Conservation (phyloP, 495 filamentous ascomycete genomes). For the Stereocaulon alpinum region DNA sequence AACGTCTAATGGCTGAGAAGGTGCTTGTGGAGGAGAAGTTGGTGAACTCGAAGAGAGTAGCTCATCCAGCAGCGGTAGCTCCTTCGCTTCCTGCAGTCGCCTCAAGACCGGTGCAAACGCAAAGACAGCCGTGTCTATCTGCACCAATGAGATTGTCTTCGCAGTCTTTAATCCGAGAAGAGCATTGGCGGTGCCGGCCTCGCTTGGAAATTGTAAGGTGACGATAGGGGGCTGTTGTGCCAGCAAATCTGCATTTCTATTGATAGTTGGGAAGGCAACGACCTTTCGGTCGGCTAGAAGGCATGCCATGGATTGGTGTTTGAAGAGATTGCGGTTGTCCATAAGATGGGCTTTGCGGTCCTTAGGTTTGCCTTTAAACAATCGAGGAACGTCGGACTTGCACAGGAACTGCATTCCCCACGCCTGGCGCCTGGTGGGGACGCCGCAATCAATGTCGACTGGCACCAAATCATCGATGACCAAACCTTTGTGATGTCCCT, state of each 20-base stretch:
- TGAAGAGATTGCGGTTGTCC: constrained; percentile 41
- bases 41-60: no score
- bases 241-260: constrained; percentile 47
- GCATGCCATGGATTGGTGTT: constrained; percentile 53
- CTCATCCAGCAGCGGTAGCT: no score
- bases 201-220: constrained; percentile 41
- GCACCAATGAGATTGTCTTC: constrained; percentile 32
- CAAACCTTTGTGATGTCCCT: constrained; percentile 28
- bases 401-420: constrained; percentile 35
- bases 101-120: no score
- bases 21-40: no score
- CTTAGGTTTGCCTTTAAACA: no score
- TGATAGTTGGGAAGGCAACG: constrained; percentile 51
- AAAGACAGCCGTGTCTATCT: no score
- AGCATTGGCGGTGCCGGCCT: constrained; percentile 21
- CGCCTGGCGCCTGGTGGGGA: constrained; percentile 27
- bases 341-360: no score
- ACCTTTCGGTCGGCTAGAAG: constrained; percentile 41
- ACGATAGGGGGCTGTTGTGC: constrained; percentile 36
- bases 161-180: constrained; percentile 21
- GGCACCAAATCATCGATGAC: constrained; percentile 27
- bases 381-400: no score
- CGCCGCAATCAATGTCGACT: constrained; percentile 24
- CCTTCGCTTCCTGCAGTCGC: no score
- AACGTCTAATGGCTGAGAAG: no score